Evolutionary conservation across 163 green algal genomes (phyloP), one percentile per base, ranked within the genome.

Genomic region (Smithsoniella earleae): DNA sequence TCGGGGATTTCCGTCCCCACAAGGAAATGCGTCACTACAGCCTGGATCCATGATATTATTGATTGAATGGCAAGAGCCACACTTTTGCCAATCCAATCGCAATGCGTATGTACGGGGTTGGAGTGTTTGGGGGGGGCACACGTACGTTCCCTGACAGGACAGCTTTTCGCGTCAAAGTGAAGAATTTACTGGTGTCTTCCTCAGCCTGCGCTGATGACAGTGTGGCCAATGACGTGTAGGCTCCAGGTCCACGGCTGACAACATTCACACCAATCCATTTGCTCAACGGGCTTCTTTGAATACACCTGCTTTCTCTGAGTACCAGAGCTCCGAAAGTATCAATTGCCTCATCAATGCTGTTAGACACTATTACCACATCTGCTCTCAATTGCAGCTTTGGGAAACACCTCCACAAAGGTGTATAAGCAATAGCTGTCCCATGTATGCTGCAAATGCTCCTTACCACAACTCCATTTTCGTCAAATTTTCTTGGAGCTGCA

Each of bases 241-340:
- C 34, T 34, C 16, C n/a, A 4, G 58, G 0, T 2, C 43, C 58
- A 40, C 27, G 10, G 58, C 5, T n/a, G 10, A 34, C 25, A 69
- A 69, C 5, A n/a, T 69, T 69, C 6, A 69, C 58, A 69, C 43
- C 58, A 69, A 69, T 69, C 58, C 58, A 69, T 4, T 30, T 33
- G 58, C 43, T 69, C 25, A 69, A 34, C 43, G 58, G 58, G 30
- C 40, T 69, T 5, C 58, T 4, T 38, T 69, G 31, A 5, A 69
- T 33, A 28, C 30, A 33, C 10, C 58, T 30, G 25, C 58, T 43
- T 18, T 69, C 58, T 38, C 25, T 69, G 58, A 69, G 58, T 8
- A 69, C 43, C 34, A 34, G 34, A 38, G 34, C 27, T 3, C 30
- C 5, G 2, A 69, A 69, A 13, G 58, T 36, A 13, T 69, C 58